Base-by-base conservation (phyloP, 2,329 filamentous ascomycete species). In the Aspergillus sp. region DNA sequence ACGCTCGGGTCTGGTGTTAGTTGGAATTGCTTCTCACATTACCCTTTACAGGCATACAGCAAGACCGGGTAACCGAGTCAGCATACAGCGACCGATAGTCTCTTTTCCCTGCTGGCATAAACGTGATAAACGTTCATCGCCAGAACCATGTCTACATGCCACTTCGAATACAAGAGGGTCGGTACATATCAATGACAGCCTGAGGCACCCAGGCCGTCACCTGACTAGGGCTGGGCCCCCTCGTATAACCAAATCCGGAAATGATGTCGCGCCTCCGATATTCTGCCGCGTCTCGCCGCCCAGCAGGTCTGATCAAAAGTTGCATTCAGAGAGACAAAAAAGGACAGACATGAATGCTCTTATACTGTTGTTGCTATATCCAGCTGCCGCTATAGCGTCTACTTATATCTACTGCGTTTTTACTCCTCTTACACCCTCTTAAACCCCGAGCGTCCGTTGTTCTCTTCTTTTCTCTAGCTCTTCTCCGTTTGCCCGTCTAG, bases 271-370 rank as follows among this genome's bases (percentile, higher is more conserved):
- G 57, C 53, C 36, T 41, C 33, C 3, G 40, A 41, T 36, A 55
- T 65, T 65, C 56, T 65, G 63, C 63, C 62, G 55, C 48, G 50
- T 55, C 49, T 57, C 43, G 50, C 63, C 61, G 61, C 62, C 34
- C 50, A 48, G 51, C 46, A 44, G 41, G 46, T 46, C 49, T 48
- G 46, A 47, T 19, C 26, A 51, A 51, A 54, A 55, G 47, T 52
- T 55, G 49, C 48, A 46, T 48, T 45, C 43, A 43, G 29, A 35
- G 45, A 32, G 30, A 32, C 30, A 32, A 9, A 32, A 5, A 9
- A 32, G 6, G 30, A 32, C 30, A 32, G 19, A 19, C 19, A 46
- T 41, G 43, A 43, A 48, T 45, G 48, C 44, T 4, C 36, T 26
- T 27, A 39, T 39, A 26, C 9, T 26, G 0, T 39, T 39, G 36